Conservation (phyloP, 352 stramenopile genomes). For the Pythium periplocum region DNA sequence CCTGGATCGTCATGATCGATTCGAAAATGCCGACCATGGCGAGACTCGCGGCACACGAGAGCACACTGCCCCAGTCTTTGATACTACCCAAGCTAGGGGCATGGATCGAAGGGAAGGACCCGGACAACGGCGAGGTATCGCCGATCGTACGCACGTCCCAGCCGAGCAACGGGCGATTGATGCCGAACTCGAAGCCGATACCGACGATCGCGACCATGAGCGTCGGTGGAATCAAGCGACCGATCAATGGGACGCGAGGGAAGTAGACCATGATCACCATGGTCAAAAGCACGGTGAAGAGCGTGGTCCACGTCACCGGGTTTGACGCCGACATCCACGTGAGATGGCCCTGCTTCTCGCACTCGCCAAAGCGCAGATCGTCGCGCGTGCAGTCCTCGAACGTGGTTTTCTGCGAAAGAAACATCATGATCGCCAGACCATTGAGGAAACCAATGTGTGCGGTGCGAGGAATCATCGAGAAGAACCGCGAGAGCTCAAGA, state of each 20-base stretch:
- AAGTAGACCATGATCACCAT: slow-evolving; percentile 88
- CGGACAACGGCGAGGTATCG: slow-evolving; percentile 54
- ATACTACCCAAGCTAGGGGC: slow-evolving; percentile 40
- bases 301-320: slow-evolving; percentile 52
- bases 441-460: slow-evolving; percentile 97
- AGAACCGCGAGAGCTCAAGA: slow-evolving; percentile 84
- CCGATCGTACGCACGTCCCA: slow-evolving; percentile 79
- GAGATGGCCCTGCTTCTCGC: slow-evolving; percentile 54
- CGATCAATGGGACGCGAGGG: slow-evolving; percentile 49
- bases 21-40: slow-evolving; percentile 91
- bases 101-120: slow-evolving; percentile 46
- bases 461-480: slow-evolving; percentile 91
- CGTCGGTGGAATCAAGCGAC: slow-evolving; percentile 70
- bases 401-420: slow-evolving; percentile 90
- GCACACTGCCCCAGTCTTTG: slow-evolving; percentile 59
- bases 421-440: slow-evolving; percentile 93
- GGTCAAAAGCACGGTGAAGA: slow-evolving; percentile 68
- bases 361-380: slow-evolving; percentile 66
- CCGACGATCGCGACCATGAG: slow-evolving; percentile 73
- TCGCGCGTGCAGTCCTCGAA: slow-evolving; percentile 77
- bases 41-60: slow-evolving; percentile 88
- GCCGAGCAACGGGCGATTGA: slow-evolving; percentile 68
- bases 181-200: slow-evolving; percentile 82
- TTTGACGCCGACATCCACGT: slow-evolving; percentile 68
- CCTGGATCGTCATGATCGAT: slow-evolving; percentile 92